These are phyloP conservation scores for Pachyrhizus erosus DNA, from an alignment of 306 rosid species.

Conservation along the genomic window DNA sequence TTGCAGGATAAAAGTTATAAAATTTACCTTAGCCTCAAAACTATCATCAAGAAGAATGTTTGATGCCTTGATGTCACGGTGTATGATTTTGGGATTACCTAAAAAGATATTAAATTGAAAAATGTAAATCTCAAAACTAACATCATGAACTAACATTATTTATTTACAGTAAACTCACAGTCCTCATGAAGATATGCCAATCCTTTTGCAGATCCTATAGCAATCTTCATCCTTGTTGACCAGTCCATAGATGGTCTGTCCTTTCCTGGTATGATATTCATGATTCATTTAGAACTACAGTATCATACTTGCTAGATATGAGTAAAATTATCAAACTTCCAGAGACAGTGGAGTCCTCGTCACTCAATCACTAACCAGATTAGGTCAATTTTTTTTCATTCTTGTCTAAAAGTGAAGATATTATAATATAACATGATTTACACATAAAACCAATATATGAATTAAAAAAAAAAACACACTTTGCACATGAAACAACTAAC, in stretches of 20 bases:
- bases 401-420: not conserved
- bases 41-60: conserved; percentile 66
- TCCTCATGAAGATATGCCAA: conserved; percentile 53
- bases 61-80: conserved; percentile 77
- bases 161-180: conserved; percentile 42
- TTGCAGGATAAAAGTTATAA: not conserved
- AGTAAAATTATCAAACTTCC: not conserved
- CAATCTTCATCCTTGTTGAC: conserved; percentile 51
- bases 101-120: conserved; percentile 23
- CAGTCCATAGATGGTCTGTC: conserved; percentile 34
- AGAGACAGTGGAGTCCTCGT: not conserved
- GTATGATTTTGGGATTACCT: conserved; percentile 71
- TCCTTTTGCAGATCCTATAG: conserved; percentile 52
- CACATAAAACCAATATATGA: not conserved
- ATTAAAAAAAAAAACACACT: not conserved
- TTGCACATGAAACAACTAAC: conserved; percentile 1
- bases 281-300: not conserved
- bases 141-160: not conserved
- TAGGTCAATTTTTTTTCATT: conserved; percentile 3
- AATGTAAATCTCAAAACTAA: conserved; percentile 20
- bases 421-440: not conserved
- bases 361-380: not conserved
- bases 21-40: conserved; percentile 66
- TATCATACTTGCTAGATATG: not conserved
- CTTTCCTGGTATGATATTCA: conserved; percentile 38